Evolutionary conservation across 1,284 basidiomycete species (phyloP), one percentile per base, ranked within the genome.

Genomic region (Leucoagaricus sp.): DNA sequence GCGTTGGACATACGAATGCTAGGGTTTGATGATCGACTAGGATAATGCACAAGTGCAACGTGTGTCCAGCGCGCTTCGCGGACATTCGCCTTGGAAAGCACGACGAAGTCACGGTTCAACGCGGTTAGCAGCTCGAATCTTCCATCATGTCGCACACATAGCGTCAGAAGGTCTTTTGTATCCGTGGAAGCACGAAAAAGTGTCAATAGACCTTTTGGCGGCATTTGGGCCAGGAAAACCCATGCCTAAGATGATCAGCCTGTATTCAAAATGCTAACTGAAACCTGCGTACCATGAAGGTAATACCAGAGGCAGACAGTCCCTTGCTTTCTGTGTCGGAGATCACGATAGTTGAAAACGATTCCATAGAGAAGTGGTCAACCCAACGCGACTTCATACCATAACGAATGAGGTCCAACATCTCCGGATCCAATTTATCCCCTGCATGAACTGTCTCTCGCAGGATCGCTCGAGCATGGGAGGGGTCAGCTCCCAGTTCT

Each of bases 301-400:
- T 86, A 62, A 90, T 83, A 0, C 89, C 89, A 5, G 78, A 70
- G 0, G 72, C 63, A 0, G 87, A 85, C 45, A 90, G 65, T 0
- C 81, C 80, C 55, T 76, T 80, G 1, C 70, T 64, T 26, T 65
- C 69, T 28, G 75, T 72, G 46, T 83, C 77, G 0, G 67, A 67
- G 19, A 84, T 64, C 2, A 75, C 71, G 2, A 90, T 61, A 2
- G 78, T 71, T 2, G 86, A 80, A 4, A 72, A 67, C 2, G 77
- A 76, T 65, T 84, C 83, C 61, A 92, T 71, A 3, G 84, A 88
- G 59, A 91, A 81, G 64, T 92, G 89, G 58, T 84, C 80, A 0
- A 86, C 82, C 89, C 89, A 91, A 28, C 83, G 79, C 44, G 84
- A 83, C 67, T 82, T 86, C 77, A 89, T 84, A 0, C 82, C 83